These are phyloP conservation scores for Datura wrightii DNA, from an alignment of 257 asterid genomes.

Conservation along the genomic window DNA sequence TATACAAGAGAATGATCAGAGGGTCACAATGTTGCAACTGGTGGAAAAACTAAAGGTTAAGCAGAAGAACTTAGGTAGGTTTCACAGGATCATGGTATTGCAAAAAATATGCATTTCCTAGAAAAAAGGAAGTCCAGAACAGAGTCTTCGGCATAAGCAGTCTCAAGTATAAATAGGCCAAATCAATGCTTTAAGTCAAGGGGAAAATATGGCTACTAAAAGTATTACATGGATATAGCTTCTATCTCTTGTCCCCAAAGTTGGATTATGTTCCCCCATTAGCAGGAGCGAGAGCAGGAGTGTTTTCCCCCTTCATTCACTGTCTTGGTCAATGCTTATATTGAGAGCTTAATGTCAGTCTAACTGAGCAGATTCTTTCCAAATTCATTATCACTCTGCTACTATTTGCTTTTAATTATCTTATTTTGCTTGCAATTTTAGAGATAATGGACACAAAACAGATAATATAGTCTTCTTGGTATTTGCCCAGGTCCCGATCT, in stretches of 20 bases:
- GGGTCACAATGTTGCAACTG: slow-evolving; percentile 81
- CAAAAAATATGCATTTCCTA: slow-evolving; percentile 22
- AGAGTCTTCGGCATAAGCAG: background rate
- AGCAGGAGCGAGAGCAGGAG: background rate
- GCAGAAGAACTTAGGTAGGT: slow-evolving; percentile 73
- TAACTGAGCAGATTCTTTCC: background rate
- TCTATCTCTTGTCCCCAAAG: slow-evolving; percentile 4
- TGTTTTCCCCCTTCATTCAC: background rate
- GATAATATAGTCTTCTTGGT: slow-evolving; percentile 31
- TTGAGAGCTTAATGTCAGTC: background rate
- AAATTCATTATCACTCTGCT: slow-evolving; percentile 15
- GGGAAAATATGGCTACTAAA: slow-evolving; percentile 23
- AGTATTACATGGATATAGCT: slow-evolving; percentile 26
- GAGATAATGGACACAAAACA: background rate
- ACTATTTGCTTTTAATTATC: slow-evolving; percentile 2
- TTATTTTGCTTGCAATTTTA: background rate
- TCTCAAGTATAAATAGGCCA: background rate
- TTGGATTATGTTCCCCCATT: slow-evolving; percentile 6
- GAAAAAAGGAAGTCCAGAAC: background rate
- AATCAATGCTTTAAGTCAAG: background rate
- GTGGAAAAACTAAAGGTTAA: slow-evolving; percentile 81
- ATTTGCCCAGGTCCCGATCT: slow-evolving; percentile 65
- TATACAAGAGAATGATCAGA: slow-evolving; percentile 76
- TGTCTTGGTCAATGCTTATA: background rate
- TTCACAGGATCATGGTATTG: slow-evolving; percentile 23